Evolutionary conservation across 1,139 yeast species (phyloP).

Genomic region (Geotrichum aggregatum): DNA sequence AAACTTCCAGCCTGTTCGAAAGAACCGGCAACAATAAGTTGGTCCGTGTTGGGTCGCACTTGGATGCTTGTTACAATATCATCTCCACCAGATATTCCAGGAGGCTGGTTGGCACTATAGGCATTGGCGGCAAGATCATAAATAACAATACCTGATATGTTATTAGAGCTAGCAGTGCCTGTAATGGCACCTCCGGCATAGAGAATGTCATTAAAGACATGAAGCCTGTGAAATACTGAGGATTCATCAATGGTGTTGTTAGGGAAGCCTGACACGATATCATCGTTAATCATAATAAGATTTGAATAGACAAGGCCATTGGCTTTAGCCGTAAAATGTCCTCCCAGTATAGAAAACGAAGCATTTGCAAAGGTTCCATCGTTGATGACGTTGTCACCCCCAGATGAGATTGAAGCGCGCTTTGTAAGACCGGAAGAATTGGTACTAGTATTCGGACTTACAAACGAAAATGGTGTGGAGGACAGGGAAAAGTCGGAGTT

Average conservation of each 20-base stretch:
- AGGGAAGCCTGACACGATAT: conserved; percentile 39
- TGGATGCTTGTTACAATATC: conserved; percentile 52
- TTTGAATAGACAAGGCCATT: conserved; percentile 36
- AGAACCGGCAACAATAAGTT: conserved; percentile 72
- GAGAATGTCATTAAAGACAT: conserved; percentile 44
- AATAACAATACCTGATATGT: conserved; percentile 46
- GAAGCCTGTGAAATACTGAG: conserved; percentile 42
- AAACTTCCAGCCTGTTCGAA: conserved; percentile 59
- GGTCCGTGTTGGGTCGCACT: conserved; percentile 47
- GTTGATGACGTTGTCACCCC: conserved; percentile 28
- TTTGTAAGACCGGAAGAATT: conserved; percentile 22
- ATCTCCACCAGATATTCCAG: conserved; percentile 35
- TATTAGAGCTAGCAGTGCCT: conserved; percentile 32
- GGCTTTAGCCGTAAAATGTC: conserved; percentile 40
- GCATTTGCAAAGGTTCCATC: conserved; percentile 47
- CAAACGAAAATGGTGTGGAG: conserved; percentile 39
- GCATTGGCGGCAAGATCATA: conserved; percentile 47
- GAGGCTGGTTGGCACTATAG: conserved; percentile 48
- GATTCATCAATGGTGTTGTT: conserved; percentile 37
- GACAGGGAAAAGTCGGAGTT: conserved; percentile 28
- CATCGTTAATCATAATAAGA: conserved; percentile 39
- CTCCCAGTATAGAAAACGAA: conserved; percentile 53
- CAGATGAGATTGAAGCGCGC: conserved; percentile 25
- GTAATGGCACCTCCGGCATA: conserved; percentile 53
- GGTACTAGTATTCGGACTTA: conserved; percentile 26